phyloP scores from a whole-genome alignment of 257 asterid genomes.

The Nyctanthes arbortristis region DNA sequence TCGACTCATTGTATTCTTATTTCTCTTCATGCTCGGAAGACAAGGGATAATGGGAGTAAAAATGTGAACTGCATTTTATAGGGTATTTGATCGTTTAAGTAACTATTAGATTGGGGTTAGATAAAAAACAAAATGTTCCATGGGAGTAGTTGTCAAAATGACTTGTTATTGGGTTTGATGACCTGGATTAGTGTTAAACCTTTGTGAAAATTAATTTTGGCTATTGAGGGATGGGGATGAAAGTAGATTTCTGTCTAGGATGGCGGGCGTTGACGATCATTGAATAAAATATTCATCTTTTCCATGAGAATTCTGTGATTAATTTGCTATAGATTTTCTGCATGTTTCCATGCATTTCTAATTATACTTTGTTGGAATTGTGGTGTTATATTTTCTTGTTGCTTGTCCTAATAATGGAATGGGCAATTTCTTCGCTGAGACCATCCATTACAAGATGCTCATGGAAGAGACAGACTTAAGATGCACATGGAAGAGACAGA shows the following conservation, averaged over 20 bases:
- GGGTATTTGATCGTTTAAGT: background rate
- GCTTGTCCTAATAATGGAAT: background rate
- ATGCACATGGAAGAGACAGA: no score
- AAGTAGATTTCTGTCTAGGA: background rate
- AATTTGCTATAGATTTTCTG: background rate
- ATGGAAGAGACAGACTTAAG: background rate
- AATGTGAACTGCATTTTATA: background rate
- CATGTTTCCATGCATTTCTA: background rate
- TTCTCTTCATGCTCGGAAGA: background rate
- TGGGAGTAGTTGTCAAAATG: background rate
- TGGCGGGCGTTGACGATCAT: background rate
- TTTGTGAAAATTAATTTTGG: background rate
- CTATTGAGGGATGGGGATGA: background rate
- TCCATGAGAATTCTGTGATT: background rate
- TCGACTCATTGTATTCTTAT: no score
- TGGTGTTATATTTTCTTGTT: no score
- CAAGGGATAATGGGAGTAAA: background rate
- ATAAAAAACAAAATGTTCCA: background rate
- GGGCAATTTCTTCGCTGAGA: background rate
- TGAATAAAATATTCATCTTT: background rate
- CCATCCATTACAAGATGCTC: background rate
- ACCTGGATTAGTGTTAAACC: background rate
- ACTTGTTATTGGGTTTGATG: background rate
- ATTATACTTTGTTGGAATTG: background rate
- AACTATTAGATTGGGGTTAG: background rate